Evolutionary conservation across 768 basidiomycete genomes (phyloP), one percentile per base, ranked within the genome.

Genomic region (Naganishia kalamii): DNA sequence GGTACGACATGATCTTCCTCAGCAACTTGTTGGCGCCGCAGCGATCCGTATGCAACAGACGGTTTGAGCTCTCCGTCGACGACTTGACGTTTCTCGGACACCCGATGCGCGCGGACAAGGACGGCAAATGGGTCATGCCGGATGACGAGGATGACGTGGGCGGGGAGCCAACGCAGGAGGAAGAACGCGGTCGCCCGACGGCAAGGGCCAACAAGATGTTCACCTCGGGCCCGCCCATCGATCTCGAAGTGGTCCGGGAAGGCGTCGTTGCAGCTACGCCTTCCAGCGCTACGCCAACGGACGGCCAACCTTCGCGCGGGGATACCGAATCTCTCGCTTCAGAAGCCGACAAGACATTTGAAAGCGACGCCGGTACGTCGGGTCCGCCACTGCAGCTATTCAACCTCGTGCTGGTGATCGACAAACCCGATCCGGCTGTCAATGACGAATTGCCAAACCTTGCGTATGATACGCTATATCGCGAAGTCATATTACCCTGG

Each of bases 71-170:
- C 32, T 79, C 90, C 43, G 87, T 96, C 27, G 92, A 98, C 74
- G 87, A 92, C 71, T 82, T 98, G 27, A 89, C 86, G 5, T 98
- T 97, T 76, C 83, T 97, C 47, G 96, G 96, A 0, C 93, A 98
- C 76, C 96, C 94, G 1, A 92, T 97, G 2, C 89, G 88, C 73
- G 84, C 84, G 87, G 89, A 60, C 72, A 80, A 61, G 30, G 86
- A 87, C 69, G 89, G 87, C 0, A 81, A 74, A 15, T 92, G 92
- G 91, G 80, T 81, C 43, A 89, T 71, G 65, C 69, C 72, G 54
- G 63, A 71, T 40, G 71, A 77, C 8, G 71, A 75, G 21, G 68
- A 65, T 17, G 61, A 78, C 69, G n/a, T n/a, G n/a, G 74, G 27
- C 69, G 60, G 68, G 19, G 63, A 70, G 57, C 15, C 44, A 23